Base-by-base conservation (phyloP, 2,329 filamentous ascomycete genomes). In the Ophiosphaerella narmari region DNA sequence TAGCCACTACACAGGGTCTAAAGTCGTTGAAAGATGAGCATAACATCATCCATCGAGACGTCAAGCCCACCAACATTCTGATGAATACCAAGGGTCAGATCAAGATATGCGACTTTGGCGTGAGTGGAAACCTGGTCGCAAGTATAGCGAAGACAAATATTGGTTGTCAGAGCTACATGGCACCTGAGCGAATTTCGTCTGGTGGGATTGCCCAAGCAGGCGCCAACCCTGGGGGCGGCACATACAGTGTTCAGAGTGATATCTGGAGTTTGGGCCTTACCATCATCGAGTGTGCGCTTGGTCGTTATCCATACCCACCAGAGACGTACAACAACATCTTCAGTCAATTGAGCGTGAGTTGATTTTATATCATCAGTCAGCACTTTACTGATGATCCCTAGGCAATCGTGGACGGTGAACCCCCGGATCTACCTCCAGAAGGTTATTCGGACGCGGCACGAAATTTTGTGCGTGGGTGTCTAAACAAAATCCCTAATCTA, bases 121-220 rank as follows among this genome's bases (percentile, higher is more conserved):
- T 99, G 47, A 95, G 90, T 60, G 94, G 94, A 45, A 99, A 99
- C 66, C 78, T 99, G 21, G 94, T 99, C 18, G 93, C 94, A 21
- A 96, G 91, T 77, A 97, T 97, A 65, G 94, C 94, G 43, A 96
- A 95, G 76, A 99, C 94, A 24, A 99, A 99, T 71, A 99, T 99
- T 66, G 94, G 94, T 34, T 99, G 94, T 68, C 94, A 99, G 76
- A 97, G 92, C 69, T 99, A 99, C 77, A 99, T 99, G 94, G 94
- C 94, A 0, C 94, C 94, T 0, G 94, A 99, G 74, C 82, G 94
- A 59, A 99, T 99, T 65, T 91, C 91, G 7, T 91, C 90, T 41
- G 91, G 92, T 48, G 88, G 88, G 18, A 85, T 91, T 66, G 85
- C 89, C 50, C 83, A 88, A 54, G 81, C 85, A 4, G 87, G 87